Evolutionary conservation across 148 eudicot genomes (phyloP), one percentile per base, ranked within the genome.

Genomic region (Polygonum aviculare): DNA sequence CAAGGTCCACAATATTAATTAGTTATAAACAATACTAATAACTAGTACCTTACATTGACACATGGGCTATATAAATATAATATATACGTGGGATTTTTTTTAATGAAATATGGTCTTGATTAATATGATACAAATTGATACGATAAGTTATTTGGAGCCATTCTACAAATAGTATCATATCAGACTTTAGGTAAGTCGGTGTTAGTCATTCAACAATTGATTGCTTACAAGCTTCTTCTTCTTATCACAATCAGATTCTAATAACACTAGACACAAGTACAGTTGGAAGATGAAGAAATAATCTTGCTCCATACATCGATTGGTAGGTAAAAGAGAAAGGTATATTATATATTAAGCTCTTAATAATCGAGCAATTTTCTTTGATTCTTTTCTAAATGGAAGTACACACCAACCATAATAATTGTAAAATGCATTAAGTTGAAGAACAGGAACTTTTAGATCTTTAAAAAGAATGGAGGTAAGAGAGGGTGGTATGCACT

Each of bases 191-290:
- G 5, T 15, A 12, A 67, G 45, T 36, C 72, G 72, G 72, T 67
- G 45, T 0, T 2, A 10, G 15, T 14, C 72, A 67, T 67, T 67
- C 72, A 67, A 67, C 45, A 38, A 67, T 19, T 67, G 44, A 16
- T 67, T 67, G 44, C 72, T 67, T 67, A 67, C 44, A 67, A 67
- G 72, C 36, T 67, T 67, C 45, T 67, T 67, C 72, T 65, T 63
- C 39, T 33, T 38, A 6, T 67, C 38, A 60, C 69, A 11, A 26
- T 26, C 5, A 60, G 26, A 26, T 31, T 60, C 15, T 60, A 18
- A 4, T 12, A 36, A 67, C 72, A 38, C 72, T 35, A 36, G 72
- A 67, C 19, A 67, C 7, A 36, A 4, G 44, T 67, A 16, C 72
- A 36, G 72, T 67, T 67, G 41, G 72, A 7, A 7, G 16, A 67